Base-by-base conservation (phyloP, 345 rosid genomes). In the Rhodamnia rubescens region DNA sequence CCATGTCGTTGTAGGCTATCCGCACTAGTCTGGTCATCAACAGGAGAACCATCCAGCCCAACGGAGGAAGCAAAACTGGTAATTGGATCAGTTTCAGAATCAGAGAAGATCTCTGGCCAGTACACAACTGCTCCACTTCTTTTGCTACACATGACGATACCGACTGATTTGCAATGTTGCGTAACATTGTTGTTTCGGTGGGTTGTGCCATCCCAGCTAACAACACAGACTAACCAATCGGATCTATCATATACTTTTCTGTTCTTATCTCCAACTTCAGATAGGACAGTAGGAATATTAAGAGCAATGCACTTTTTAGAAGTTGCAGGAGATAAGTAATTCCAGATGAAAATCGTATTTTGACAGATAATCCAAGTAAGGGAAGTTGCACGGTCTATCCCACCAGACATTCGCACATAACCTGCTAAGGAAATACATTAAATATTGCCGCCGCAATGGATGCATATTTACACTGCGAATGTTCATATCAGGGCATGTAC, bases 361-460 rank as follows among this genome's bases (percentile, higher is more conserved):
- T 93, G 95, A 87, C 90, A 90, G 53, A 93, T 89, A 87, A 96
- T 92, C 99, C 98, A 97, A 52, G 95, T 93, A 74, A 94, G 95
- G 81, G 94, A 91, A 5, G 96, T 91, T 55, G 86, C 92, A 87
- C 85, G 92, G 87, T 97, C 98, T 92, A 95, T 95, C 89, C 98
- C 98, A 90, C 99, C 99, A 14, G 91, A 92, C 74, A 92, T 85
- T 84, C 83, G 86, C 9, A 82, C 88, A 83, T 90, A 91, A 86
- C 94, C 98, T 95, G 94, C 84, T 87, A 55, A 87, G 32, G 75
- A 89, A 49, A 74, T 52, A 85, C 64, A 84, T n/a, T 69, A 89
- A 69, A 85, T 51, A 40, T 51, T 55, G 27, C 13, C 12, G 12
- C 58, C 47, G 50, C 56, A 54, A 13, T 74, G 49, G n/a, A 24